Percentiles rank a stretch among this genome's conserved stretches.
Conservation (phyloP, 73 alveolate genomes). For the Symbiodinium natans region DNA sequence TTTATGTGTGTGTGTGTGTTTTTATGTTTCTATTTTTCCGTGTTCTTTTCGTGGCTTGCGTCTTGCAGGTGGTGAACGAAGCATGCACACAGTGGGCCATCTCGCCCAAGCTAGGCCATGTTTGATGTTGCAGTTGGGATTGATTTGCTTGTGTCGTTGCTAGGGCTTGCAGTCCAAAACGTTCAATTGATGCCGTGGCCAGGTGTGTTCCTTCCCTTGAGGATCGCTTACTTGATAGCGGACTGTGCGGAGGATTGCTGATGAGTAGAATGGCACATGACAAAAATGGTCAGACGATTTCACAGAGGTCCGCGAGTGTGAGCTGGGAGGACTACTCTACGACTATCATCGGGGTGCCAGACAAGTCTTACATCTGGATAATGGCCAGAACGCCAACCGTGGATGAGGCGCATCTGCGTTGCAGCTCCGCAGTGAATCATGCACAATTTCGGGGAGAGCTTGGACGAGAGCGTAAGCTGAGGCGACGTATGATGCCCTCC, state of each 20-base stretch:
- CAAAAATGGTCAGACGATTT: not conserved
- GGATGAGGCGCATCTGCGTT: not conserved
- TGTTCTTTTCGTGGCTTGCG: no score
- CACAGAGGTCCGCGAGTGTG: no score
- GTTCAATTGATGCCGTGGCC: not conserved
- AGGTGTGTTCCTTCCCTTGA: conserved; percentile 76
- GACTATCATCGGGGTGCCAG: conserved; percentile 93
- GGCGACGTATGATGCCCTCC: not conserved
- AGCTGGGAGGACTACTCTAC: conserved; percentile 50
- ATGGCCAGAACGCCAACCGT: conserved; percentile 85
- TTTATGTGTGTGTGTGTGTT: no score
- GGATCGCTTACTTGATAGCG: conserved; percentile 36
- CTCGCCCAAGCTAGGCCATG: conserved; percentile 79
- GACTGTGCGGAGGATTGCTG: conserved; percentile 85
- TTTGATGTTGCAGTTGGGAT: not conserved
- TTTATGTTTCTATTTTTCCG: no score
- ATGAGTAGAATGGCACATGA: not conserved
- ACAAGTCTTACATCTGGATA: conserved; percentile 88
- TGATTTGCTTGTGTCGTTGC: no score
- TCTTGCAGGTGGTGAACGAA: conserved; percentile 62
- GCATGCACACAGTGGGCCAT: conserved; percentile 89
- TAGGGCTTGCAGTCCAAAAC: no score
- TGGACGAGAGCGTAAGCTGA: not conserved
- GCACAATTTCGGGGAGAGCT: no score
- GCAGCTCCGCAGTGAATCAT: not conserved